These are phyloP conservation scores for Lanmaoa rubissima DNA, from an alignment of 768 basidiomycete species.

Conservation along the genomic window DNA sequence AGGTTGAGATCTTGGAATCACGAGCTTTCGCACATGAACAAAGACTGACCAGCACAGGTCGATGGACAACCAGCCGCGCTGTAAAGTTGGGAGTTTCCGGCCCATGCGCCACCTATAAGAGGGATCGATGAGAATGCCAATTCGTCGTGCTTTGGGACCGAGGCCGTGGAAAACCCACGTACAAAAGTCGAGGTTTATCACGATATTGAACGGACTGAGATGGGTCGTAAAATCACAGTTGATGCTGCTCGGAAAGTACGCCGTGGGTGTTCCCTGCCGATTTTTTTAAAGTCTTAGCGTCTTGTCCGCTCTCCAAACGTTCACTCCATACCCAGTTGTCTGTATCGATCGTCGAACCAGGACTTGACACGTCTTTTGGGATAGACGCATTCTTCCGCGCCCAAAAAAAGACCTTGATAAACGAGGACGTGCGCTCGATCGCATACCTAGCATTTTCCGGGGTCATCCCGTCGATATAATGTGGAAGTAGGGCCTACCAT, in stretches of 20 bases:
- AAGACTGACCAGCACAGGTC: constrained; percentile 26
- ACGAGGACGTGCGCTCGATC: constrained; percentile 30
- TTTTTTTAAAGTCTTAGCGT: not conserved
- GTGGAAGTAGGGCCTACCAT: constrained; percentile 23
- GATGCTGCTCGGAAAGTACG: constrained; percentile 55
- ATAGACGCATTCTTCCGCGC: constrained; percentile 27
- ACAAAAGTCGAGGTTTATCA: constrained; percentile 50
- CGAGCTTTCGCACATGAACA: not conserved
- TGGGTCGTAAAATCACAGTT: constrained; percentile 55
- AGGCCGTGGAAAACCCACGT: not conserved
- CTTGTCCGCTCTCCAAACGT: not conserved
- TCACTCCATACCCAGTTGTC: constrained; percentile 23
- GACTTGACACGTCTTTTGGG: constrained; percentile 34
- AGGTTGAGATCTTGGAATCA: not conserved
- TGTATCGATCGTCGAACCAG: constrained; percentile 17
- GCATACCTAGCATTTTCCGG: constrained; percentile 33
- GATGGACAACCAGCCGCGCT: constrained; percentile 24
- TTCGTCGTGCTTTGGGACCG: not conserved
- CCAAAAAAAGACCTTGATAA: constrained; percentile 43
- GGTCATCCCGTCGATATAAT: too few species aligned
- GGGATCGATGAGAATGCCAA: not conserved
- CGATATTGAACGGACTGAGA: constrained; percentile 58
- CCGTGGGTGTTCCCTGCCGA: constrained; percentile 53
- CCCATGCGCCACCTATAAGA: constrained; percentile 28
- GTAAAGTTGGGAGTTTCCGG: constrained; percentile 22